Percentiles rank a stretch among this genome's conserved stretches.
These are phyloP conservation scores for Zychaea mexicana DNA, from an alignment of 371 early-diverging fungal species.

Conservation along the genomic window DNA sequence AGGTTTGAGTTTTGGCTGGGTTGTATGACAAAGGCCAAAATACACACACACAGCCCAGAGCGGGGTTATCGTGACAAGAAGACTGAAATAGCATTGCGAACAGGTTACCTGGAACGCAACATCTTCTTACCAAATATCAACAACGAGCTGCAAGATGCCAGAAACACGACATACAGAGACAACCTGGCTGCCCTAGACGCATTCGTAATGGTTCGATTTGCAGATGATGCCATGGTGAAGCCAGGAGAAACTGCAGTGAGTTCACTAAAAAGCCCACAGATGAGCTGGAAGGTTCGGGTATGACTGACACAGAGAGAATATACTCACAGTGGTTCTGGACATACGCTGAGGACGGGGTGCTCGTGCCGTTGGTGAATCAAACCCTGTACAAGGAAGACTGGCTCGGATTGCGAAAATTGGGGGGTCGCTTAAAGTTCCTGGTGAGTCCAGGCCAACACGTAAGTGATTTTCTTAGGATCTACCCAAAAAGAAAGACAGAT, in stretches of 20 bases:
- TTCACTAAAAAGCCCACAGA: too few species aligned
- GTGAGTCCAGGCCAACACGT: constrained; percentile 74
- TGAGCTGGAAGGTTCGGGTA: too few species aligned
- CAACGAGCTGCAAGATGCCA: constrained; percentile 59
- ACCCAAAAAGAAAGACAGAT: not conserved
- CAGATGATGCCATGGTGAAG: constrained; percentile 76
- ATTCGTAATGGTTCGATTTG: constrained; percentile 80
- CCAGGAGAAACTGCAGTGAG: constrained; percentile 77
- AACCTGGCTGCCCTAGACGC: constrained; percentile 63
- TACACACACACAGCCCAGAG: not conserved
- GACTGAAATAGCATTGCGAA: not conserved
- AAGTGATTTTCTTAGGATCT: constrained; percentile 31
- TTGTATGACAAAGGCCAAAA: not conserved
- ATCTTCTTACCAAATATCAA: constrained; percentile 89
- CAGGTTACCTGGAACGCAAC: constrained; percentile 71
- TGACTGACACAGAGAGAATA: constrained; percentile 9
- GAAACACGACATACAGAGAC: constrained; percentile 58
- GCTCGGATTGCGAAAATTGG: constrained; percentile 64
- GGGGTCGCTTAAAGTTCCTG: constrained; percentile 61
- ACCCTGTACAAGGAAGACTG: constrained; percentile 69
- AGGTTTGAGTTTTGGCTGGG: constrained; percentile 17
- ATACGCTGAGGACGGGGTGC: constrained; percentile 51
- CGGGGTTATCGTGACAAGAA: not conserved
- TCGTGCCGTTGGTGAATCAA: constrained; percentile 59
- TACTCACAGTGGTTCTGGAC: constrained; percentile 89